Conservation (phyloP, 2,329 filamentous ascomycete genomes). For the Clarireedia paspali region DNA sequence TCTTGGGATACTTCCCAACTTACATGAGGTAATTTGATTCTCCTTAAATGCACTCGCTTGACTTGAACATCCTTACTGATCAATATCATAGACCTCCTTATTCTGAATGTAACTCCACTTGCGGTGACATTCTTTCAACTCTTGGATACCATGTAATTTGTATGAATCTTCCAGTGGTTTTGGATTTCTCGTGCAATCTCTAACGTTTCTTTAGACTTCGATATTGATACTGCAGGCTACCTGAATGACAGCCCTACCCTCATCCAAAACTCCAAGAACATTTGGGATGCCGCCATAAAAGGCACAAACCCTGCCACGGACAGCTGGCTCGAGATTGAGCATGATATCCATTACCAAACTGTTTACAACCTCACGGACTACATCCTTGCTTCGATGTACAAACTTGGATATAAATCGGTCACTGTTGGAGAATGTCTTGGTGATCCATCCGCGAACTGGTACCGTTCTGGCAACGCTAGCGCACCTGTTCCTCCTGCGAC, state of each 20-base stretch:
- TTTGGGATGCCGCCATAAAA: slow-evolving; percentile 23
- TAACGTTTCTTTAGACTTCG: slow-evolving; percentile 23
- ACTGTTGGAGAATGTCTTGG: slow-evolving; percentile 41
- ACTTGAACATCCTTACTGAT: neutral
- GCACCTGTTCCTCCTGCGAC: slow-evolving; percentile 1
- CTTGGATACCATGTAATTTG: slow-evolving; percentile 41
- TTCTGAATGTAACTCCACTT: slow-evolving; percentile 36
- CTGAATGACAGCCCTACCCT: slow-evolving; percentile 34
- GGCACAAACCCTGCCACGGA: slow-evolving; percentile 11
- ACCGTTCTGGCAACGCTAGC: slow-evolving; percentile 22
- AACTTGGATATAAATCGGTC: slow-evolving; percentile 33
- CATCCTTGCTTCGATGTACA: slow-evolving; percentile 30
- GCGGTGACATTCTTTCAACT: slow-evolving; percentile 30
- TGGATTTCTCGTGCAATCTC: neutral
- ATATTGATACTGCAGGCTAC: slow-evolving; percentile 43
- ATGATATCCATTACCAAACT: slow-evolving; percentile 33
- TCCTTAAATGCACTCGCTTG: neutral
- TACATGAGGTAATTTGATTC: slow-evolving; percentile 35
- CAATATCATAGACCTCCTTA: slow-evolving; percentile 31
- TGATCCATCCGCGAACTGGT: slow-evolving; percentile 38
- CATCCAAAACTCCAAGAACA: slow-evolving; percentile 41
- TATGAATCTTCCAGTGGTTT: slow-evolving; percentile 4
- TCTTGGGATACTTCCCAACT: slow-evolving; percentile 47
- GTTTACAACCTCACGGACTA: slow-evolving; percentile 31
- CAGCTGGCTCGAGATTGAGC: slow-evolving; percentile 42